Evolutionary conservation across 257 asterid genomes (phyloP).

Genomic region (Ballota nigra): DNA sequence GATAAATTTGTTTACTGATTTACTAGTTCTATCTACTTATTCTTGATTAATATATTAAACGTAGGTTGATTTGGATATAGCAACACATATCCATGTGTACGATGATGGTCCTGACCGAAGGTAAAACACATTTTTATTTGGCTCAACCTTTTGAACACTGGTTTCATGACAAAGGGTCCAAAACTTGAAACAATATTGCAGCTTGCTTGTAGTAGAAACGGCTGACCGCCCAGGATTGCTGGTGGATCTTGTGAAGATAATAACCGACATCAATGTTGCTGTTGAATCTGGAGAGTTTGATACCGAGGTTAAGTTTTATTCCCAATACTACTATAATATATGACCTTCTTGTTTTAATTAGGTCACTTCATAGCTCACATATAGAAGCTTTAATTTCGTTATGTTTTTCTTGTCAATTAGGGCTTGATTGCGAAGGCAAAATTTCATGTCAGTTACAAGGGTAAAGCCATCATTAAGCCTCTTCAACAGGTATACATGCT

Average conservation of each 20-base stretch:
- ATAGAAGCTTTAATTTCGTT: not conserved
- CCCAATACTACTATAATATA: not conserved
- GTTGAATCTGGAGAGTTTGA: conserved; percentile 94
- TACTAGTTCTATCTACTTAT: conserved; percentile 5
- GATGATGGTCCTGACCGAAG: conserved; percentile 73
- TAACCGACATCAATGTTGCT: conserved; percentile 72
- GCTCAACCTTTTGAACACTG: not conserved
- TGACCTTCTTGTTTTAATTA: not conserved
- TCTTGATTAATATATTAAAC: conserved; percentile 8
- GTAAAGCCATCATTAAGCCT: conserved; percentile 82
- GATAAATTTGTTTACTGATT: not conserved
- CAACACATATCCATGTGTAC: conserved; percentile 56
- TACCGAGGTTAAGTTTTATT: conserved; percentile 58
- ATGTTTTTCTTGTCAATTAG: conserved; percentile 31
- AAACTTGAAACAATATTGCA: conserved; percentile 37
- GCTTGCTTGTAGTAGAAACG: conserved; percentile 80
- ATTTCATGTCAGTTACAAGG: conserved; percentile 88
- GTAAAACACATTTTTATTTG: conserved; percentile 23
- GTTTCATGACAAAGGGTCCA: not conserved
- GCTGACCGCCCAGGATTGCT: conserved; percentile 93
- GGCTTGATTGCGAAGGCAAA: conserved; percentile 96
- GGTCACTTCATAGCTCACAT: not conserved
- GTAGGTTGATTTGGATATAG: conserved; percentile 79
- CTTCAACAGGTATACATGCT: conserved; percentile 73
- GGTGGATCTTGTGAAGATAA: conserved; percentile 88